Evolutionary conservation across 495 filamentous ascomycete genomes (phyloP).

Genomic region (Aspergillus olivimuriae): DNA sequence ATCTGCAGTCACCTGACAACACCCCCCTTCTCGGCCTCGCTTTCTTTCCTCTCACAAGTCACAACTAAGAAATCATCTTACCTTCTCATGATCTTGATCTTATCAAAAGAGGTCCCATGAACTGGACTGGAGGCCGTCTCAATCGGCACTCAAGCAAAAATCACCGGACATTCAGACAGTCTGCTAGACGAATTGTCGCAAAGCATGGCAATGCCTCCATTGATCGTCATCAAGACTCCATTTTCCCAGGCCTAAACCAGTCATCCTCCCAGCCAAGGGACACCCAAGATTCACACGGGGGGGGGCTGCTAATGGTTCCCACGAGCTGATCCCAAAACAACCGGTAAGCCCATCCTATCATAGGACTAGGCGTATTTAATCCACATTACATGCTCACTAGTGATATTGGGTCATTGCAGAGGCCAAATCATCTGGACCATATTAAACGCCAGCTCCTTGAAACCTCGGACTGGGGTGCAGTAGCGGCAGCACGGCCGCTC

Average conservation of each 20-base stretch:
- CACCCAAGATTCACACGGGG: no score
- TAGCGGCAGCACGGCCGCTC: constrained; percentile 28
- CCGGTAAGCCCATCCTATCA: not conserved
- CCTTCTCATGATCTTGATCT: not conserved
- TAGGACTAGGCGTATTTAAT: not conserved
- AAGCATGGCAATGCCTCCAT: constrained; percentile 9
- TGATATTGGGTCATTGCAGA: not conserved
- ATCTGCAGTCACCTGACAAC: no score
- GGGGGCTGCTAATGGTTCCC: no score
- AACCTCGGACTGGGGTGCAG: constrained; percentile 30
- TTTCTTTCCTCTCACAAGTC: no score
- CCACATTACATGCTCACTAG: not conserved
- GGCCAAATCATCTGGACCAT: constrained; percentile 10
- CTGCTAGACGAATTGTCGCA: constrained; percentile 25
- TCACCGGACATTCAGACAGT: constrained; percentile 16
- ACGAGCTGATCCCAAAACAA: no score
- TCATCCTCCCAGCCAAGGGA: no score
- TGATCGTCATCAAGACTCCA: not conserved
- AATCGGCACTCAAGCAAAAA: constrained; percentile 28
- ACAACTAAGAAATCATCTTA: not conserved
- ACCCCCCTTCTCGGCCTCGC: no score
- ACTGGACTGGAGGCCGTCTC: constrained; percentile 42
- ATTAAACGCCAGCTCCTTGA: constrained; percentile 30
- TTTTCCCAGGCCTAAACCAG: no score
- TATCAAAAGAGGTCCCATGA: constrained; percentile 23